Evolutionary conservation across 1,284 basidiomycete genomes (phyloP).

Genomic region (Afroboletus lepidellus): DNA sequence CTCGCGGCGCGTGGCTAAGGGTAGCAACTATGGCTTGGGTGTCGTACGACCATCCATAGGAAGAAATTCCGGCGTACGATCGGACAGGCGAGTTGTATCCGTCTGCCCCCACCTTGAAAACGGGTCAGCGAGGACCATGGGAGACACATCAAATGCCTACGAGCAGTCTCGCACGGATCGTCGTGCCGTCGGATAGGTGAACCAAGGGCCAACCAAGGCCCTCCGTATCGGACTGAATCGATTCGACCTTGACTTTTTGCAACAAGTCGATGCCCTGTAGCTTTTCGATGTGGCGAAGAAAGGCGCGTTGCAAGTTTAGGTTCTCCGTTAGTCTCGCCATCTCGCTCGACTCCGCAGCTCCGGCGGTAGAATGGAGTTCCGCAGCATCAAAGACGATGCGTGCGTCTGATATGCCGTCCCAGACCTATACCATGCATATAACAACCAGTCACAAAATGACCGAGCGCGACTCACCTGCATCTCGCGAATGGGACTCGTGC

Average conservation of each 20-base stretch:
- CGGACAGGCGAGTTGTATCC: slow-evolving; percentile 95
- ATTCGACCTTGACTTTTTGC: slow-evolving; percentile 68
- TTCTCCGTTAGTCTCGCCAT: slow-evolving; percentile 90
- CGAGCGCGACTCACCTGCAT: slow-evolving; percentile 65
- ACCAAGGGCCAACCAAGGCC: slow-evolving; percentile 68
- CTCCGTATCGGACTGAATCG: slow-evolving; percentile 51
- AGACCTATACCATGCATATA: slow-evolving; percentile 60
- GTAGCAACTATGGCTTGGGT: slow-evolving; percentile 92
- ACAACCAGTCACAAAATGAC: background rate
- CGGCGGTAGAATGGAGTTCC: slow-evolving; percentile 37
- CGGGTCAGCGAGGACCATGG: slow-evolving; percentile 9
- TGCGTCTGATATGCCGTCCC: slow-evolving; percentile 86
- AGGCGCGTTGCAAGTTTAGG: slow-evolving; percentile 83
- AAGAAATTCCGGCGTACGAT: slow-evolving; percentile 80
- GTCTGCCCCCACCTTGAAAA: slow-evolving; percentile 84
- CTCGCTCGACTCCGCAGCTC: slow-evolving; percentile 36
- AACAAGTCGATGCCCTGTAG: slow-evolving; percentile 51
- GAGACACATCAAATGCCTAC: slow-evolving; percentile 41
- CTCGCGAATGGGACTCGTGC: slow-evolving; percentile 75
- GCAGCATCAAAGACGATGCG: slow-evolving; percentile 68
- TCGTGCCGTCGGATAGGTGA: slow-evolving; percentile 60
- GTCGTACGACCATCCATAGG: slow-evolving; percentile 91
- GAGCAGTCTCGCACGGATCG: slow-evolving; percentile 68
- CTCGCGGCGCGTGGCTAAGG: slow-evolving; percentile 65
- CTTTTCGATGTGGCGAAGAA: slow-evolving; percentile 57